Conservation (phyloP, 2,329 filamentous ascomycete species). For the Neoascochyta sp. region DNA sequence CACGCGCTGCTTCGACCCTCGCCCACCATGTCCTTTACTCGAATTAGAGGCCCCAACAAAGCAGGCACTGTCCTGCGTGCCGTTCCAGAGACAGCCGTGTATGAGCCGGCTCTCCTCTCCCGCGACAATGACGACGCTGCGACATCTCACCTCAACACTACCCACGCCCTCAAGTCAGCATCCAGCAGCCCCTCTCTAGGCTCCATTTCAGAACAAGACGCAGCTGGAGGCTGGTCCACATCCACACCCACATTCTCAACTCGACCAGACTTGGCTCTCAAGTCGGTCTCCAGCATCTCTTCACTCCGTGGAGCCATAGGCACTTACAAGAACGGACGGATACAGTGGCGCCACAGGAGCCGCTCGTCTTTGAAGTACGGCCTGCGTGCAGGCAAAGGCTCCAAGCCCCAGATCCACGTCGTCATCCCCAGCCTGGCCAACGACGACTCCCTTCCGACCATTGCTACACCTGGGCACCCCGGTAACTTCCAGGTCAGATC, state of each 20-base stretch:
- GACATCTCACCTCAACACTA: constrained; percentile 12
- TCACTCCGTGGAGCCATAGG: constrained; percentile 39
- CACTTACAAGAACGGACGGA: constrained; percentile 44
- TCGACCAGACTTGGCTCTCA: constrained; percentile 17
- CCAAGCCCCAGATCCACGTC: constrained; percentile 35
- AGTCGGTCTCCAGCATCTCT: constrained; percentile 19
- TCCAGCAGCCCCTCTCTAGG: constrained; percentile 14
- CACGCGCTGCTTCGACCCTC: constrained; percentile 14
- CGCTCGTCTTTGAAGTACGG: constrained; percentile 7
- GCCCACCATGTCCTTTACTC: constrained; percentile 22
- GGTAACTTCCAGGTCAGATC: constrained; percentile 19
- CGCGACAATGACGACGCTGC: constrained; percentile 40
- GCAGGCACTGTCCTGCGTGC: constrained; percentile 34
- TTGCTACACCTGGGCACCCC: constrained; percentile 23
- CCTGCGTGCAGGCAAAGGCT: constrained; percentile 13
- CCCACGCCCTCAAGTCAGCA: constrained; percentile 24
- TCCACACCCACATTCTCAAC: constrained; percentile 15
- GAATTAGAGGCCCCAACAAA: constrained; percentile 19
- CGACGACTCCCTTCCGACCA: constrained; percentile 29
- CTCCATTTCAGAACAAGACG: constrained; percentile 13
- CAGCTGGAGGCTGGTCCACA: constrained; percentile 16
- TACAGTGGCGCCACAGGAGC: constrained; percentile 38
- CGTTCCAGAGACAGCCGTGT: constrained; percentile 28
- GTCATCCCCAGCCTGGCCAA: constrained; percentile 34
- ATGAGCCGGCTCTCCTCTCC: constrained; percentile 24